A percentile compares a stretch with the other conserved stretches of the same genome.
phyloP scores from a whole-genome alignment of 148 eudicot genomes.

The Fagopyrum tataricum region DNA sequence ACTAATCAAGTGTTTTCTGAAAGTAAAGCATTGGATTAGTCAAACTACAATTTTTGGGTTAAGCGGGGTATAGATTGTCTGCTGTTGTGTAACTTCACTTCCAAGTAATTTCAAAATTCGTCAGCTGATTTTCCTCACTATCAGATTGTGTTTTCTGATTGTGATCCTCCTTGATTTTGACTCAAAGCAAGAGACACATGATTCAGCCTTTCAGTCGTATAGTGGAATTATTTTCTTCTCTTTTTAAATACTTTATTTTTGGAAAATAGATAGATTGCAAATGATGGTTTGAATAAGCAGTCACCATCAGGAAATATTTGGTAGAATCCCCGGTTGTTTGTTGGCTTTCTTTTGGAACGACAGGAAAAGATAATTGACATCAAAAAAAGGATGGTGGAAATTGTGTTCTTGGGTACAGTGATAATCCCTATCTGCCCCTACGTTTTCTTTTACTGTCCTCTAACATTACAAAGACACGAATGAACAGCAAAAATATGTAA shows the following conservation, averaged over 20 bases:
- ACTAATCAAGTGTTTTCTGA: not conserved
- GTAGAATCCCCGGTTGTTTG: slow-evolving; percentile 4
- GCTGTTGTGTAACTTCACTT: slow-evolving; percentile 2
- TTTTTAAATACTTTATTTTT: not conserved
- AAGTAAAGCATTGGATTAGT: not conserved
- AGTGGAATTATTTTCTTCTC: slow-evolving; percentile 2
- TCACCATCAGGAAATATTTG: slow-evolving; percentile 10
- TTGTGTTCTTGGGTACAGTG: not conserved
- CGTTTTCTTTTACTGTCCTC: not conserved
- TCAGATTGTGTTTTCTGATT: slow-evolving; percentile 3
- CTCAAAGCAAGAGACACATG: not conserved
- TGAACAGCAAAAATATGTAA: too few relatives aligned
- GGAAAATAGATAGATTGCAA: not conserved
- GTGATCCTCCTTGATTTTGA: slow-evolving; percentile 12
- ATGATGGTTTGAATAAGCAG: slow-evolving; percentile 6
- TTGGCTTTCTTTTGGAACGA: slow-evolving; percentile 11
- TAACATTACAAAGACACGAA: not conserved
- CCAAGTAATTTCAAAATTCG: slow-evolving; percentile 6
- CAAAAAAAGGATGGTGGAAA: not conserved
- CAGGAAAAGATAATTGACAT: not conserved
- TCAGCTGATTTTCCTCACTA: not conserved
- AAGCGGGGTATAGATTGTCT: not conserved
- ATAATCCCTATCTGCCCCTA: not conserved
- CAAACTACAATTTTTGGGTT: not conserved
- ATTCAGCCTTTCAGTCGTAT: slow-evolving; percentile 9